phyloP scores from a whole-genome alignment of 1,139 yeast species.

The Suhomyces taliae region DNA sequence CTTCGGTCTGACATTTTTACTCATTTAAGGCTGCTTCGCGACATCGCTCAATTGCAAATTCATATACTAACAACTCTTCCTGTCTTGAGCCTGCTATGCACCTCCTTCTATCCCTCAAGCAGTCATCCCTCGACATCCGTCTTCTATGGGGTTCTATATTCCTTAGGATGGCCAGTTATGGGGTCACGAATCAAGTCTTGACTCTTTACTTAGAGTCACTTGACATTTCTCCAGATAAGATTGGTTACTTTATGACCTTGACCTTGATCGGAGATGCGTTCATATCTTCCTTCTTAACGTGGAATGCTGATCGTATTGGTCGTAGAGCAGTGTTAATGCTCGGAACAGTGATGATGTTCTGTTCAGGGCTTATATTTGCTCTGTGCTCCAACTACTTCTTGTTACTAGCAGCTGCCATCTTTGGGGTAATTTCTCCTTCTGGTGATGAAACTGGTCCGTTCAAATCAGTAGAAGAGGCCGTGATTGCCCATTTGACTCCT shows the following conservation, averaged over 20 bases:
- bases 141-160: constrained; percentile 72
- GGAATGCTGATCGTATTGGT: constrained; percentile 79
- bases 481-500: constrained; percentile 78
- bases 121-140: constrained; percentile 52
- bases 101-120: constrained; percentile 23
- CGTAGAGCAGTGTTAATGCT: constrained; percentile 62
- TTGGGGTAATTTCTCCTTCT: constrained; percentile 78
- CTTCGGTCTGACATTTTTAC: no score
- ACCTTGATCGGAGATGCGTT: constrained; percentile 80
- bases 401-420: constrained; percentile 57
- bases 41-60: background rate
- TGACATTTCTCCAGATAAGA: constrained; percentile 54
- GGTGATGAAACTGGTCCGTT: constrained; percentile 96
- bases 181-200: constrained; percentile 77
- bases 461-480: constrained; percentile 83
- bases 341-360: constrained; percentile 71
- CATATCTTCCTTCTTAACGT: constrained; percentile 69
- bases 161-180: constrained; percentile 74
- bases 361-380: constrained; percentile 70
- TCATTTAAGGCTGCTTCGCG: no score
- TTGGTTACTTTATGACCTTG: constrained; percentile 81
- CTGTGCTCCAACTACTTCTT: constrained; percentile 46
- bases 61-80: background rate
- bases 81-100: constrained; percentile 20
- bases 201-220: constrained; percentile 65